Conservation (phyloP, 2,329 filamentous ascomycete genomes). For the Aspergillus fischeri region DNA sequence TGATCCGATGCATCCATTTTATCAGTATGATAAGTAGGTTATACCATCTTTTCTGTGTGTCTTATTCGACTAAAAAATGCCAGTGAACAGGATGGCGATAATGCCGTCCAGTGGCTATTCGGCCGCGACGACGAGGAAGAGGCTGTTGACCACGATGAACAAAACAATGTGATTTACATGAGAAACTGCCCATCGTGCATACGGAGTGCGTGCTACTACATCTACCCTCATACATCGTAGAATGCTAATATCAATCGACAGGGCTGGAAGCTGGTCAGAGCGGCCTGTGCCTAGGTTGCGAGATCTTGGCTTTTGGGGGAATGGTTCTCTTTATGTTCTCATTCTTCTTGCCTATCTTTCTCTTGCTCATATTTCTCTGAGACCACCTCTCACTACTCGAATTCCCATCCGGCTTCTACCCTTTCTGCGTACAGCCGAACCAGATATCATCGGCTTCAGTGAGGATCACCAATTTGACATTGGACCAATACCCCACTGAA, state of each 20-base stretch:
- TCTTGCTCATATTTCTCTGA: background rate
- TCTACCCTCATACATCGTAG: background rate
- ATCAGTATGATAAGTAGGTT: background rate
- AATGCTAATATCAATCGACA: background rate
- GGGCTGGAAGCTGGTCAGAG: background rate
- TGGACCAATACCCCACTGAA: too few relatives aligned
- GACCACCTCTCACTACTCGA: too few relatives aligned
- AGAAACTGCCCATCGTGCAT: background rate
- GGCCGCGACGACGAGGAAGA: background rate
- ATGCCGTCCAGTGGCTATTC: background rate
- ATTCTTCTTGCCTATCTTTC: background rate
- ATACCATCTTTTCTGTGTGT: background rate
- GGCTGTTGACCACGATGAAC: background rate
- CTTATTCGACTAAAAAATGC: background rate
- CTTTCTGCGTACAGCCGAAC: too few relatives aligned
- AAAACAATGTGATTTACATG: background rate
- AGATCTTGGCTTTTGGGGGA: too few relatives aligned
- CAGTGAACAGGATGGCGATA: background rate
- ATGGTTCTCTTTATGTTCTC: too few relatives aligned
- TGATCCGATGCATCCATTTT: too few relatives aligned
- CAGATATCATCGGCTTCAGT: too few relatives aligned
- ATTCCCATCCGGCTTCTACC: too few relatives aligned
- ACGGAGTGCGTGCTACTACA: background rate
- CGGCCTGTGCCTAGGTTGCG: background rate
- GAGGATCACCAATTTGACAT: too few relatives aligned